A percentile compares a stretch with the other conserved stretches of the same genome.
These are phyloP conservation scores for Blastomyces silverae DNA, from an alignment of 2,329 filamentous ascomycete species.

Conservation along the genomic window DNA sequence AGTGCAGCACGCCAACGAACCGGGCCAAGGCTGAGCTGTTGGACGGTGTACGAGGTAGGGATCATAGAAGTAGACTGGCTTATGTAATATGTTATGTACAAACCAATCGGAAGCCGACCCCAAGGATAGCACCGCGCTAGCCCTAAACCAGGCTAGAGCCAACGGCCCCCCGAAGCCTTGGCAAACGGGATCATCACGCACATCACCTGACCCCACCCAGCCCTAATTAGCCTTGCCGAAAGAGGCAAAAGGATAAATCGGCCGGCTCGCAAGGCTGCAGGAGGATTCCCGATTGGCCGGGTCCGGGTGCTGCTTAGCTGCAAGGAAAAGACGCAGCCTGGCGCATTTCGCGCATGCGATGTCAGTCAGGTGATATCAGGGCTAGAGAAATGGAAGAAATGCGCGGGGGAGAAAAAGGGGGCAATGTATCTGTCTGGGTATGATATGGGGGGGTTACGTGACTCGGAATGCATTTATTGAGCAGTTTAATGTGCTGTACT, in stretches of 20 bases:
- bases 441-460: background rate
- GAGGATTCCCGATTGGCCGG: background rate
- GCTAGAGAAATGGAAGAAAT: background rate
- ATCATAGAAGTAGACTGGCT: background rate
- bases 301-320: background rate
- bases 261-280: background rate
- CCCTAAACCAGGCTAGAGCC: background rate
- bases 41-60: background rate
- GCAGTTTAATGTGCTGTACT: background rate
- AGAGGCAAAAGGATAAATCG: background rate
- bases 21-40: no score
- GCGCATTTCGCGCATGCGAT: background rate
- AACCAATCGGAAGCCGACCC: background rate
- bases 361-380: conserved; percentile 12
- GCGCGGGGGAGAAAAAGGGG: background rate
- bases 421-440: no score
- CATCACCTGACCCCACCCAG: conserved; percentile 1
- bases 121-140: background rate
- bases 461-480: no score
- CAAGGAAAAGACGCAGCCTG: background rate
- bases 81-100: background rate
- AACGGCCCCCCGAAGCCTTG: background rate
- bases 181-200: background rate
- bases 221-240: conserved; percentile 2
- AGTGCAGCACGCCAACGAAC: background rate